phyloP scores from a whole-genome alignment of 352 stramenopile species.

The Phytopythium kandeliae region DNA sequence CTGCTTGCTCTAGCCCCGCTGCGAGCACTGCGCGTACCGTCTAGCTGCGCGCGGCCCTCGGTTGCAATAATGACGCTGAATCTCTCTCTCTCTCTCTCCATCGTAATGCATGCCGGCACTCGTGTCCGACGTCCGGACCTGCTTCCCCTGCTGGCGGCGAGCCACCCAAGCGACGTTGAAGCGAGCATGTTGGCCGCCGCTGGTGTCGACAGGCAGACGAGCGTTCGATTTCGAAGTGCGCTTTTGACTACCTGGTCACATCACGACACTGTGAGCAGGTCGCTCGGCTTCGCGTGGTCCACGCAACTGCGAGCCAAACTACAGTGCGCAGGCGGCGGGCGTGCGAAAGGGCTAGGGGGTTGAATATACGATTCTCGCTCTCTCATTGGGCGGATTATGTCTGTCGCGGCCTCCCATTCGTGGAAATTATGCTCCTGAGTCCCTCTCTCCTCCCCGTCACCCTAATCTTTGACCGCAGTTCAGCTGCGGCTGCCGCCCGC shows the following conservation, averaged over 20 bases:
- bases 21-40: too few relatives aligned
- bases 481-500: not conserved
- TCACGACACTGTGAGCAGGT: not conserved
- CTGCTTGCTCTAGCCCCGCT: too few relatives aligned
- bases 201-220: too few relatives aligned
- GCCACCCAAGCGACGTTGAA: too few relatives aligned
- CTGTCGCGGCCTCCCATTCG: not conserved
- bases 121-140: too few relatives aligned
- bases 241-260: not conserved
- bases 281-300: not conserved
- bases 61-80: too few relatives aligned
- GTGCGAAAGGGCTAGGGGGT: not conserved
- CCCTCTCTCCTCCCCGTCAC: not conserved
- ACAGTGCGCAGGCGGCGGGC: conserved; percentile 1
- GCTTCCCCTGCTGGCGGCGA: too few relatives aligned
- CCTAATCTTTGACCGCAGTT: conserved; percentile 5
- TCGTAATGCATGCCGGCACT: too few relatives aligned
- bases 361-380: not conserved
- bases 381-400: conserved; percentile 5
- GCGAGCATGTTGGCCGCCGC: too few relatives aligned
- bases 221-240: conserved; percentile 3
- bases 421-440: not conserved
- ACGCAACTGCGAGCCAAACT: conserved; percentile 1
- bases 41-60: too few relatives aligned
- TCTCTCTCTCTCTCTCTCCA: too few relatives aligned